A percentile compares a stretch with the other conserved stretches of the same genome.
Conservation (phyloP, 345 rosid species). For the Salix caprea region DNA sequence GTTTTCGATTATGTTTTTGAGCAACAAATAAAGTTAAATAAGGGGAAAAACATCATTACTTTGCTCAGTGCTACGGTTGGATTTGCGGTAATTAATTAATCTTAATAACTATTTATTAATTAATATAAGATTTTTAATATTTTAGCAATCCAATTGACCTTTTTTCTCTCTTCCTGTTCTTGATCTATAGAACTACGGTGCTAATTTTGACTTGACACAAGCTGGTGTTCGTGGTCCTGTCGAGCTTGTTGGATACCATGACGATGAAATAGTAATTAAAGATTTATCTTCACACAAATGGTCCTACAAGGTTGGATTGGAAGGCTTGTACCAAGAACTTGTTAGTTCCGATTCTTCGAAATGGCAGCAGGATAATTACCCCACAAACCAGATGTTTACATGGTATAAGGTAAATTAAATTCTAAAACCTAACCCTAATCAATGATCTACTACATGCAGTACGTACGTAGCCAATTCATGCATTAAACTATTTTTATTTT, state of each 20-base stretch:
- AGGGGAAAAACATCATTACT: slow-evolving; percentile 10
- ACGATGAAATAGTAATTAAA: slow-evolving; percentile 9
- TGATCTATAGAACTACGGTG: slow-evolving; percentile 15
- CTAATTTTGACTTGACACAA: background rate
- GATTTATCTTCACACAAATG: slow-evolving; percentile 15
- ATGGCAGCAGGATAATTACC: slow-evolving; percentile 7
- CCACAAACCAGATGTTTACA: slow-evolving; percentile 12
- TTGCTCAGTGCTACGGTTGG: slow-evolving; percentile 23
- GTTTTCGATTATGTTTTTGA: slow-evolving; percentile 2
- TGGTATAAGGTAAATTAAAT: slow-evolving; percentile 18
- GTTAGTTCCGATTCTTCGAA: background rate
- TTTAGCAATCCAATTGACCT: no score
- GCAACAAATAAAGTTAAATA: slow-evolving; percentile 2
- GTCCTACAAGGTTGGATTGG: slow-evolving; percentile 18
- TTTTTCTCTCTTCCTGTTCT: no score
- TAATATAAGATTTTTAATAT: no score
- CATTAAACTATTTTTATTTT: no score
- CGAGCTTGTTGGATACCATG: slow-evolving; percentile 11
- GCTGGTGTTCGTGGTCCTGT: slow-evolving; percentile 16
- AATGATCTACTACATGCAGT: no score
- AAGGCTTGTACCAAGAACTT: background rate
- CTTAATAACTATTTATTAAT: background rate
- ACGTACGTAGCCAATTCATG: no score
- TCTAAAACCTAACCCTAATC: background rate
- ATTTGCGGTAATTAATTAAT: slow-evolving; percentile 5